Evolutionary conservation across 2,329 filamentous ascomycete genomes (phyloP).

Genomic region (Truncatella angustata): DNA sequence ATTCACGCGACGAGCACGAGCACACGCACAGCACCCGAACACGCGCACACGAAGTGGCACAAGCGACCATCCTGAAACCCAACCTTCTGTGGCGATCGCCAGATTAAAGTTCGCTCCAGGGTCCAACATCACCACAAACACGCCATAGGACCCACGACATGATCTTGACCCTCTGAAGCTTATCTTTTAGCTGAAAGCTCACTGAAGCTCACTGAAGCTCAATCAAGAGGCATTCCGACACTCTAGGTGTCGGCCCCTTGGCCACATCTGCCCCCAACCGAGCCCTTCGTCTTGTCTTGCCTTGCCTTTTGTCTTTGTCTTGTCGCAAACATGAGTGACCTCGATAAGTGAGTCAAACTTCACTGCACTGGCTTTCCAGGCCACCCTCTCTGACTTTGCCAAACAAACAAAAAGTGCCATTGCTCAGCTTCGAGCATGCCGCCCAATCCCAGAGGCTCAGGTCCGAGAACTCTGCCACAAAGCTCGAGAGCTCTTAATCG

Average conservation of each 20-base stretch:
- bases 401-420: too few relatives aligned
- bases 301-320: too few relatives aligned
- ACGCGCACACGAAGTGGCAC: too few relatives aligned
- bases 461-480: conserved; percentile 98
- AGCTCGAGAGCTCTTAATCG: conserved; percentile 90
- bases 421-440: conserved; percentile 89
- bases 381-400: conserved; percentile 5
- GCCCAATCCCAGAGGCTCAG: conserved; percentile 91
- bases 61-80: too few relatives aligned
- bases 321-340: conserved; percentile 71
- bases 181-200: too few relatives aligned
- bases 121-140: neutral
- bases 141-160: neutral
- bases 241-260: conserved; percentile 1
- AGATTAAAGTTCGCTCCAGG: neutral
- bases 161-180: neutral
- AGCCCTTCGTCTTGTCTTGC: too few relatives aligned
- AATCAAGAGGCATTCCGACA: neutral
- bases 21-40: too few relatives aligned
- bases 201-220: too few relatives aligned
- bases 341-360: conserved; percentile 70
- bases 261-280: neutral
- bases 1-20: conserved; percentile 5
- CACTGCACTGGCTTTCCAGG: neutral
- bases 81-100: neutral